phyloP scores from a whole-genome alignment of 441 rosid genomes.

The Gossypium davidsonii region DNA sequence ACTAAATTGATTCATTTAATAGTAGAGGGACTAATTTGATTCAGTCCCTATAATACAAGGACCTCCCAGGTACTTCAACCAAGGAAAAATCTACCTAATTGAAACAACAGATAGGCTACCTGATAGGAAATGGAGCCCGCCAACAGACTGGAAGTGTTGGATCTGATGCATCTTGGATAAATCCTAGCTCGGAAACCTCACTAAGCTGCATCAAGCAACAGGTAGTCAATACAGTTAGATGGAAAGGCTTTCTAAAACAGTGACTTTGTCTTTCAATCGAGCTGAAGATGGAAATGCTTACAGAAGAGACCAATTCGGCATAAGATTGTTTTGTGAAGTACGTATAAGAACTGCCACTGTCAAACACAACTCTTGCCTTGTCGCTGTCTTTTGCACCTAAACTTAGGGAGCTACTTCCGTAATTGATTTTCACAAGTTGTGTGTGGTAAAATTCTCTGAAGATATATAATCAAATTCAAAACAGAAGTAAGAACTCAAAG shows the following conservation, averaged over 20 bases:
- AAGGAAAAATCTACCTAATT: not conserved
- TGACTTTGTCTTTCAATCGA: not conserved
- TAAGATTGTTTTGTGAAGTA: constrained; percentile 72
- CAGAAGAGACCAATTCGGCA: constrained; percentile 56
- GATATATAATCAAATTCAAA: not conserved
- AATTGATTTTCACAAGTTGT: constrained; percentile 50
- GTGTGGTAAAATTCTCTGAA: constrained; percentile 58
- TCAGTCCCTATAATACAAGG: too few species aligned
- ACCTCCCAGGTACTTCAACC: too few species aligned
- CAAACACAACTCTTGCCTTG: constrained; percentile 47
- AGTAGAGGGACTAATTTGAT: too few species aligned
- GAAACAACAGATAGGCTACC: constrained; percentile 29
- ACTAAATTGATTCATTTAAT: too few species aligned
- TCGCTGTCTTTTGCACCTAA: constrained; percentile 37
- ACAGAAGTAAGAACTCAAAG: constrained; percentile 7
- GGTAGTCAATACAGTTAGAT: not conserved
- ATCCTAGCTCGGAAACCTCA: constrained; percentile 40
- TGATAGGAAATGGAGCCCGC: constrained; percentile 46
- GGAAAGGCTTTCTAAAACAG: not conserved
- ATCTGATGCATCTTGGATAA: constrained; percentile 54
- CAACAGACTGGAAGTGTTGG: constrained; percentile 69
- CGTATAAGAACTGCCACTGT: constrained; percentile 90
- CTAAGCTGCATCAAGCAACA: constrained; percentile 43
- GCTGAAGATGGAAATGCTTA: constrained; percentile 32
- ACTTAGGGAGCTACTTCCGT: constrained; percentile 50